Evolutionary conservation across 768 basidiomycete genomes (phyloP), one percentile per base, ranked within the genome.

Genomic region (Clathrus columnatus): DNA sequence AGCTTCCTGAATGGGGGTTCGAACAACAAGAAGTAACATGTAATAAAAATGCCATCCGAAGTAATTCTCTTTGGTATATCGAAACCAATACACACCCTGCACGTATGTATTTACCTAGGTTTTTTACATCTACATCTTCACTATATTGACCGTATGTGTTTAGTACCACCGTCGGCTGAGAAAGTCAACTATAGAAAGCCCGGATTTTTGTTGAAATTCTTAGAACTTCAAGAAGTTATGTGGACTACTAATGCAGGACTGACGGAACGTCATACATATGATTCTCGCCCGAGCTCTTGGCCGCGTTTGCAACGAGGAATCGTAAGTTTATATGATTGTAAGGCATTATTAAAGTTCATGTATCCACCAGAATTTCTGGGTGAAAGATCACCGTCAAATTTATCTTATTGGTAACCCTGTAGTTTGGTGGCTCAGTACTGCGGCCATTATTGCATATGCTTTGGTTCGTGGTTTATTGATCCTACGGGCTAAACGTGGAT

Each of bases 1-100:
- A 98, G 71, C 73, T 99, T 1, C 96, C 96, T 0, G 89, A 96
- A 4, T 99, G 96, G 96, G 96, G 83, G 0, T 99, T 78, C 62
- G 96, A 97, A 65, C 96, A 99, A 69, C 96, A 99, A 67, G 96
- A 99, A 65, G 96, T 99, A 50, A 98, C 96, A 0, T 99, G 96
- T 70, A 99, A 99, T 72, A 98, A 93, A 77, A 95, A 98, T 62
- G 94, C 96, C 11, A 86, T 86, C 23, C 78, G 73, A 67, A 79
- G 76, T 1, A 98, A 98, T 68, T 93, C 92, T 27, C 66, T 98
- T 58, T 98, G 96, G 96, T 91, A 80, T 62, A 73, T 97, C 42
- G 96, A 99, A 74, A 96, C 92, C 1, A 79, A 87, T 48, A 74
- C 63, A 24, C 92, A 98, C 65, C 75, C 81, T 0, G 74, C 77